Percentiles rank a stretch among this genome's conserved stretches.
phyloP scores from a whole-genome alignment of 1,284 basidiomycete species.

The Moniliophthora roreri region DNA sequence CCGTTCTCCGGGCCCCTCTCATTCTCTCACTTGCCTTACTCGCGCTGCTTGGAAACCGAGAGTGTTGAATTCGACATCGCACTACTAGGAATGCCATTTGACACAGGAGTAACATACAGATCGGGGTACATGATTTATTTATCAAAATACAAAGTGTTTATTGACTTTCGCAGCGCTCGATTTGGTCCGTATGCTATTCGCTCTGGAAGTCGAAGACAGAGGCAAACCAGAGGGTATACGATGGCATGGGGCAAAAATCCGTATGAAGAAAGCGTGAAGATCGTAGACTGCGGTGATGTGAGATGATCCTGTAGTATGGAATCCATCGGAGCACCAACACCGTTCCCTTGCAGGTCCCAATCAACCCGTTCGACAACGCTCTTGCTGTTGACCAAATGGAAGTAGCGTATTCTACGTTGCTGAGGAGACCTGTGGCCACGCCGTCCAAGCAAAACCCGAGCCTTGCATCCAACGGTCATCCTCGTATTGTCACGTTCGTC shows the following conservation, averaged over 20 bases:
- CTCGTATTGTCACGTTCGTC: conserved; percentile 63
- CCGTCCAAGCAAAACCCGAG: conserved; percentile 21
- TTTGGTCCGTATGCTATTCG: conserved; percentile 84
- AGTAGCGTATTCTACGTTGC: conserved; percentile 70
- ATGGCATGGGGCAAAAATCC: conserved; percentile 70
- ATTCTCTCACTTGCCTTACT: conserved; percentile 72
- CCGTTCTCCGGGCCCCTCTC: conserved; percentile 71
- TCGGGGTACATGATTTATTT: conserved; percentile 41
- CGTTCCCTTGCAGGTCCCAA: conserved; percentile 55
- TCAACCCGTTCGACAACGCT: conserved; percentile 72
- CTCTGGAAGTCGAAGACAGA: conserved; percentile 70
- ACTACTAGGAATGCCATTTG: conserved; percentile 80
- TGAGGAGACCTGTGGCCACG: conserved; percentile 50
- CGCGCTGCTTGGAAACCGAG: conserved; percentile 67
- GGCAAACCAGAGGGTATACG: conserved; percentile 56
- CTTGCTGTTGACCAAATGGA: conserved; percentile 80
- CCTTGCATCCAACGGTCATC: conserved; percentile 54
- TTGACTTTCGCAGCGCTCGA: conserved; percentile 47
- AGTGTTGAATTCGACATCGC: conserved; percentile 65
- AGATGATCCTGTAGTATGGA: conserved; percentile 17
- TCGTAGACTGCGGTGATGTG: conserved; percentile 84
- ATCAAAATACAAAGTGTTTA: conserved; percentile 8
- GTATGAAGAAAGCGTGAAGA: conserved; percentile 52
- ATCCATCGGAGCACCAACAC: not conserved
- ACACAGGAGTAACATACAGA: conserved; percentile 70